Evolutionary conservation across 202 grass and related monocot genomes (phyloP).

Genomic region (Schoenoplectus triqueter): DNA sequence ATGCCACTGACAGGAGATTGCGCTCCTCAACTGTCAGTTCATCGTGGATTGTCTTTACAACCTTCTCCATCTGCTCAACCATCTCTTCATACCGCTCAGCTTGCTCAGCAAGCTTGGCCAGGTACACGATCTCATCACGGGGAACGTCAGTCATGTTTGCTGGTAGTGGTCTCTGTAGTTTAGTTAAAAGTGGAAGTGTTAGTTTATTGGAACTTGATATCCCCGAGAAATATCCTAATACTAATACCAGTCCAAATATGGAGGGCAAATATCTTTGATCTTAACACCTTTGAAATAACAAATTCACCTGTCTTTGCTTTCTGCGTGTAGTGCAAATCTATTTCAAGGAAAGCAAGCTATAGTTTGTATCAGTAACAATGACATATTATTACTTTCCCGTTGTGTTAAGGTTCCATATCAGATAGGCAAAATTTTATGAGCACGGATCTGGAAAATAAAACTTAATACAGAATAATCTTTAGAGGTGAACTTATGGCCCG

Average conservation of each 20-base stretch:
- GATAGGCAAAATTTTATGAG: neutral
- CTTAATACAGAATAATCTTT: neutral
- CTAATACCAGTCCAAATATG: slow-evolving; percentile 2
- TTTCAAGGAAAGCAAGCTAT: neutral
- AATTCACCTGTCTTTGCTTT: neutral
- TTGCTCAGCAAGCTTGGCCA: slow-evolving; percentile 83
- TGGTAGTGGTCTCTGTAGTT: neutral
- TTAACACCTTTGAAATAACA: slow-evolving; percentile 8
- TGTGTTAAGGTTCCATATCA: neutral
- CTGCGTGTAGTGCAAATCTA: neutral
- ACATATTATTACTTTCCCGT: neutral
- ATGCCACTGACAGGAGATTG: slow-evolving; percentile 80
- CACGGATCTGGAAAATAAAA: neutral
- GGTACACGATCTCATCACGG: slow-evolving; percentile 71
- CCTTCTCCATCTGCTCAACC: slow-evolving; percentile 88
- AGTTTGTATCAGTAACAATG: neutral
- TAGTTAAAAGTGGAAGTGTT: neutral
- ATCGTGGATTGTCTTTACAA: slow-evolving; percentile 67
- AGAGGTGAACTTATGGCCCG: neutral
- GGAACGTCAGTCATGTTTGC: slow-evolving; percentile 39
- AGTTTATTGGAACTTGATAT: neutral
- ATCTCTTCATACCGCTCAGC: slow-evolving; percentile 79
- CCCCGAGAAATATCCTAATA: neutral
- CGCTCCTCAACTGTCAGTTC: slow-evolving; percentile 87
- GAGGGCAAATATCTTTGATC: neutral